phyloP scores from a whole-genome alignment of 441 rosid genomes.

The Bocquillonia castaneifolia region DNA sequence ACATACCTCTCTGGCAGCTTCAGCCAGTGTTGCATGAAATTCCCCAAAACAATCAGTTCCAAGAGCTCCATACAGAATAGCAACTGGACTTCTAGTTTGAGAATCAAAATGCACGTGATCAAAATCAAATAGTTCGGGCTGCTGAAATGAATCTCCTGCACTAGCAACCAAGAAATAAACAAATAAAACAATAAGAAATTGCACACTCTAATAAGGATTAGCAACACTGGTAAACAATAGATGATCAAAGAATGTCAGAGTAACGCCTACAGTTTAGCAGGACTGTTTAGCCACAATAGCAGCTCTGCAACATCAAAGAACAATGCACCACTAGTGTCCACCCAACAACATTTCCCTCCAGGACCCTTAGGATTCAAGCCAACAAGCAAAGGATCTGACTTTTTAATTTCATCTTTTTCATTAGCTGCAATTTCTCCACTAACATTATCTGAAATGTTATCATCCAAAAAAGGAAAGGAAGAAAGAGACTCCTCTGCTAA shows the following conservation, averaged over 20 bases:
- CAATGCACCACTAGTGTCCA: conserved; percentile 75
- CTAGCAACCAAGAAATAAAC: conserved; percentile 36
- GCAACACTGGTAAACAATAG: conserved; percentile 8
- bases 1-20: conserved; percentile 74
- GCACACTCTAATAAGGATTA: conserved; percentile 3
- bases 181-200: conserved; percentile 21
- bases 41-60: conserved; percentile 83
- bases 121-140: conserved; percentile 85
- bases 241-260: conserved; percentile 5
- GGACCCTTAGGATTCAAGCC: conserved; percentile 53
- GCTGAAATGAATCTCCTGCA: conserved; percentile 60
- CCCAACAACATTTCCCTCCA: conserved; percentile 89
- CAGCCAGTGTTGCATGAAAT: conserved; percentile 61
- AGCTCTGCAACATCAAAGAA: conserved; percentile 73
- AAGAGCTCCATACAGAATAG: conserved; percentile 89
- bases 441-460: conserved; percentile 33
- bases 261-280: conserved; percentile 47
- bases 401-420: conserved; percentile 31
- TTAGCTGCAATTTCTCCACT: conserved; percentile 25
- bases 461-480: conserved; percentile 77
- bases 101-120: conserved; percentile 82
- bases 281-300: conserved; percentile 52
- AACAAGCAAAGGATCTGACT: conserved; percentile 47
- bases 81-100: conserved; percentile 55
- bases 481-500: conserved; percentile 95